These are phyloP conservation scores for Penicillium steckii DNA, from an alignment of 495 filamentous ascomycete species.

Conservation along the genomic window DNA sequence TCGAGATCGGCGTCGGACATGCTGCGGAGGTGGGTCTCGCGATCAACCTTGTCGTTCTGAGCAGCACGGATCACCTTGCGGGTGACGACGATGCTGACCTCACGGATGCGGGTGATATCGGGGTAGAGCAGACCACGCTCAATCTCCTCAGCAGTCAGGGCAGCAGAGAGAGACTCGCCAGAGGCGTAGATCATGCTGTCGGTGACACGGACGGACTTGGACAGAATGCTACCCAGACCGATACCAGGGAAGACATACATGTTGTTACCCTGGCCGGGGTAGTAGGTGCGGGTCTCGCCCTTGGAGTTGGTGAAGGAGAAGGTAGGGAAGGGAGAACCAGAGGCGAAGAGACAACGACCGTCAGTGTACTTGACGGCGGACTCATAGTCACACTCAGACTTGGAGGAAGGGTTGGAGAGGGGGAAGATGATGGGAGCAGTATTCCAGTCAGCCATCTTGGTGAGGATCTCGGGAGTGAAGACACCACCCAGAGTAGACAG, in stretches of 20 bases:
- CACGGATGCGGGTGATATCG: constrained; percentile 85
- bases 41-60: constrained; percentile 77
- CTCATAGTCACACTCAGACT: constrained; percentile 97
- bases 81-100: constrained; percentile 84
- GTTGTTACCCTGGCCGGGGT: constrained; percentile 91
- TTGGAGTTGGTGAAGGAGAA: constrained; percentile 57
- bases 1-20: constrained; percentile 76
- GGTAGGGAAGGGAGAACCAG: constrained; percentile 88
- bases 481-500: constrained; percentile 91
- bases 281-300: constrained; percentile 65
- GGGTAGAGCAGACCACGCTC: constrained; percentile 86
- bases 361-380: constrained; percentile 86
- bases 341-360: constrained; percentile 88
- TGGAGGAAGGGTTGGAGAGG: constrained; percentile 88
- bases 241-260: constrained; percentile 98
- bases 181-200: constrained; percentile 94
- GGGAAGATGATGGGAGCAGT: constrained; percentile 87
- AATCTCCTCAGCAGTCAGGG: constrained; percentile 77
- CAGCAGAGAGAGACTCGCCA: constrained; percentile 74
- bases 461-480: constrained; percentile 85
- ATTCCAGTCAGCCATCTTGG: constrained; percentile 80
- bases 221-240: constrained; percentile 89
- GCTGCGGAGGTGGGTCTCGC: constrained; percentile 66
- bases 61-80: constrained; percentile 92
- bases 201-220: constrained; percentile 83